A percentile compares a stretch with the other conserved stretches of the same genome.
phyloP scores from a whole-genome alignment of 176 grass and related monocot species.

The Chloris gayana region DNA sequence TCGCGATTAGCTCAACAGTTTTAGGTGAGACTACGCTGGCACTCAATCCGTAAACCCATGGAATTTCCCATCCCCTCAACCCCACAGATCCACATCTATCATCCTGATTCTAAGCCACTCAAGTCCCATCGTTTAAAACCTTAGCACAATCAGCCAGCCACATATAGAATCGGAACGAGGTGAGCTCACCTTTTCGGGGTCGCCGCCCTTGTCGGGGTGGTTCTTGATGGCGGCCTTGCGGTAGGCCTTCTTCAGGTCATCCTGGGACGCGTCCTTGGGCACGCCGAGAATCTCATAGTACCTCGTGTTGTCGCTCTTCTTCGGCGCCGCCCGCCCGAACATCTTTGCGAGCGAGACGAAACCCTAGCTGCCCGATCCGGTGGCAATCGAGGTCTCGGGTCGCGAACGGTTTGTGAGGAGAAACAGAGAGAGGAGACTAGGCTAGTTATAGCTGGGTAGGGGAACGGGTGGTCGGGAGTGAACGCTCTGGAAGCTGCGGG shows the following conservation, averaged over 20 bases:
- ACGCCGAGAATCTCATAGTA: conserved; percentile 90
- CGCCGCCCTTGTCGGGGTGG: conserved; percentile 91
- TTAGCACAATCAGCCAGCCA: background rate
- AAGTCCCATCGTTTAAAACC: background rate
- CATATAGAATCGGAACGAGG: background rate
- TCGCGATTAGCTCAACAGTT: background rate
- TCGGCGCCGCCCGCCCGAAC: conserved; percentile 82
- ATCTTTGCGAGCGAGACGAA: conserved; percentile 30
- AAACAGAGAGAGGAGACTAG: background rate
- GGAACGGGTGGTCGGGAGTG: conserved; percentile 44
- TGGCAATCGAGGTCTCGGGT: background rate
- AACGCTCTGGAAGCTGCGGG: conserved; percentile 49
- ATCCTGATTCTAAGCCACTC: background rate
- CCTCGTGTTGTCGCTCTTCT: conserved; percentile 82
- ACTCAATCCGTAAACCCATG: background rate
- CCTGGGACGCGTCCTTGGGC: conserved; percentile 62
- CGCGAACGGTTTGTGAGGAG: conserved; percentile 22
- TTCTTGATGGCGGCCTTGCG: conserved; percentile 96
- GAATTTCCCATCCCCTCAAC: background rate
- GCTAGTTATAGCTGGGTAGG: conserved; percentile 24
- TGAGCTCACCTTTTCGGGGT: conserved; percentile 76
- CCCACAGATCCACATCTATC: conserved; percentile 15
- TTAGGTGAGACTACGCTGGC: background rate
- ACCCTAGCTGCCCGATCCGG: conserved; percentile 47
- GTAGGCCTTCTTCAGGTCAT: conserved; percentile 94